Evolutionary conservation across 768 basidiomycete species (phyloP).

Genomic region (Symmetrospora coprosmae): DNA sequence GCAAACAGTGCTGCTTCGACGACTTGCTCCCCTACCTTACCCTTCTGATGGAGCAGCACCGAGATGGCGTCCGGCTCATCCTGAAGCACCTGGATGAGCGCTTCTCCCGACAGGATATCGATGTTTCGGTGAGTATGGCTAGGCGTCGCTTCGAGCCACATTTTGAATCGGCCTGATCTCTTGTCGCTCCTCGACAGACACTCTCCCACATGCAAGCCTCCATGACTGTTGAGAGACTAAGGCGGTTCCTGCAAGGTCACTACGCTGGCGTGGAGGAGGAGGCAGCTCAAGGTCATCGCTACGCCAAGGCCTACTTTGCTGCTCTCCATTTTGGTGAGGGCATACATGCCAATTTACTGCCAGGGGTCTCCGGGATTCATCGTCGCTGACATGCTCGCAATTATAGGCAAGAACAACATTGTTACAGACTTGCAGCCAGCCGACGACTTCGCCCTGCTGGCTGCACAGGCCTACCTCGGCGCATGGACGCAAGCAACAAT

Average conservation of each 20-base stretch:
- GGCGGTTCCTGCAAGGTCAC: slow-evolving; percentile 47
- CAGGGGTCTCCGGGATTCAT: no score
- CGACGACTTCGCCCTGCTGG: slow-evolving; percentile 68
- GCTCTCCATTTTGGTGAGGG: slow-evolving; percentile 54
- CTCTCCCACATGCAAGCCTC: background rate
- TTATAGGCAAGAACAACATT: slow-evolving; percentile 46
- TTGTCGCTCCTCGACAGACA: slow-evolving; percentile 1
- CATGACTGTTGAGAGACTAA: slow-evolving; percentile 35
- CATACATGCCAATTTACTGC: no score
- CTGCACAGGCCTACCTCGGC: slow-evolving; percentile 50
- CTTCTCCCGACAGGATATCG: background rate
- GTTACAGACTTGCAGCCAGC: slow-evolving; percentile 70
- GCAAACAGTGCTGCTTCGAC: slow-evolving; percentile 75
- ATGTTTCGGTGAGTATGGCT: background rate
- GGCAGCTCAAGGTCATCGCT: slow-evolving; percentile 43
- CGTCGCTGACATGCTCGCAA: no score
- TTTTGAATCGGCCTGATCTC: background rate
- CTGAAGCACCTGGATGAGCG: background rate
- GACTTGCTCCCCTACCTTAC: slow-evolving; percentile 58
- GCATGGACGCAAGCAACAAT: slow-evolving; percentile 24
- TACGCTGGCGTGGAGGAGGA: slow-evolving; percentile 48
- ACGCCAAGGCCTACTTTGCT: slow-evolving; percentile 51
- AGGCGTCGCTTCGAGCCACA: background rate
- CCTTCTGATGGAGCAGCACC: slow-evolving; percentile 31
- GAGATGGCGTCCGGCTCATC: background rate